Conservation (phyloP, 164 flowering plant genomes). For the Macadamia integrifolia region DNA sequence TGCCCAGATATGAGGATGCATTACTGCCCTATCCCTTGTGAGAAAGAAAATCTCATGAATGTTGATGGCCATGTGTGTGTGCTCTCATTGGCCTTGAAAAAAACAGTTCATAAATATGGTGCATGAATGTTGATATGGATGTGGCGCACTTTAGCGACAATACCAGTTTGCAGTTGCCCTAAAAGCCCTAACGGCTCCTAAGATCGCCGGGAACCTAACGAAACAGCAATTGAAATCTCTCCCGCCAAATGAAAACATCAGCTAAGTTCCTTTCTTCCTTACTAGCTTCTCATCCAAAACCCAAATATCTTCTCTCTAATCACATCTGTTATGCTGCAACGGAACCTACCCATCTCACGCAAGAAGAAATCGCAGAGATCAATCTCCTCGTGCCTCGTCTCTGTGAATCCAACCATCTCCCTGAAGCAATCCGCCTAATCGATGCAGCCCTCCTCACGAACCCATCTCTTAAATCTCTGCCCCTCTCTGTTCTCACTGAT, state of each 20-base stretch:
- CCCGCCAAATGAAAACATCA: not conserved
- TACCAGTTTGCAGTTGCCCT: too few species aligned
- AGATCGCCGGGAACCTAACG: too few species aligned
- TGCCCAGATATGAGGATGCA: too few species aligned
- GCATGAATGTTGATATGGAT: too few species aligned
- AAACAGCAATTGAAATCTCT: too few species aligned
- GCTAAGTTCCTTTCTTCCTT: not conserved
- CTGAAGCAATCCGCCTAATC: slow-evolving; percentile 31
- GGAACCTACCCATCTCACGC: slow-evolving; percentile 12
- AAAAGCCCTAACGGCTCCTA: too few species aligned
- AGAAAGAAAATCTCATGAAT: too few species aligned
- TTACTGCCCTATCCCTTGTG: too few species aligned
- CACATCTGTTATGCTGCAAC: not conserved
- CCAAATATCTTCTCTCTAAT: not conserved
- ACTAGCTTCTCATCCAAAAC: not conserved
- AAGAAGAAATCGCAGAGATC: slow-evolving; percentile 29
- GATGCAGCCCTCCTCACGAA: slow-evolving; percentile 29
- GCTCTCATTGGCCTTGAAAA: too few species aligned
- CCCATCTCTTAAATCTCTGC: slow-evolving; percentile 30
- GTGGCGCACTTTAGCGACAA: too few species aligned
- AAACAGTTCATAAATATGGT: too few species aligned
- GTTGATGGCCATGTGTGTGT: too few species aligned
- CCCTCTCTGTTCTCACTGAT: slow-evolving; percentile 30
- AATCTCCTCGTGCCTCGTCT: slow-evolving; percentile 46
- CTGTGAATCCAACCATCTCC: slow-evolving; percentile 32